These are phyloP conservation scores for Suillus bovinus DNA, from an alignment of 768 basidiomycete species.

Conservation along the genomic window DNA sequence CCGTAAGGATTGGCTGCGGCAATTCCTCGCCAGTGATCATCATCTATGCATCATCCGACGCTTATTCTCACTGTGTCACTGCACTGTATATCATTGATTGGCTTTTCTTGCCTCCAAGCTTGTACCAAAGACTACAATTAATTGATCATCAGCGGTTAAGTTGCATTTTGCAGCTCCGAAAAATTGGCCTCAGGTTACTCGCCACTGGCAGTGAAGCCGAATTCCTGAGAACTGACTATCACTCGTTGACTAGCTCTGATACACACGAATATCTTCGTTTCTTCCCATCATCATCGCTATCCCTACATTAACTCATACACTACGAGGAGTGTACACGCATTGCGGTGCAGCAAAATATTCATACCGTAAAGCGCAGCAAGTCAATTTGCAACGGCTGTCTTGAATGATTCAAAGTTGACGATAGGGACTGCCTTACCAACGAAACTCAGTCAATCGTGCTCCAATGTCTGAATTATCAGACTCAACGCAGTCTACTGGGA, in stretches of 20 bases:
- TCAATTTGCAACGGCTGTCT: background rate
- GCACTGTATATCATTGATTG: background rate
- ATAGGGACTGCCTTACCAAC: background rate
- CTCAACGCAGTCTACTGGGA: background rate
- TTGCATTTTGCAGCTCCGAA: constrained; percentile 1
- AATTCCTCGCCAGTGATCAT: background rate
- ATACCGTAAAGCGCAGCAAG: background rate
- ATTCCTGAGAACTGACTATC: constrained; percentile 3
- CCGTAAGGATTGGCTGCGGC: background rate
- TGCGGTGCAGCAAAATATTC: background rate
- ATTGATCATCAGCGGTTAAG: background rate
- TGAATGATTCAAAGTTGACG: background rate
- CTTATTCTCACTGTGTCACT: background rate
- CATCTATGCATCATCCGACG: background rate
- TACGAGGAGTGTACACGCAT: background rate
- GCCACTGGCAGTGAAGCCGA: background rate
- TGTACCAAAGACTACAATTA: background rate
- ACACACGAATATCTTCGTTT: constrained; percentile 6
- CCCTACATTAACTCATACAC: background rate
- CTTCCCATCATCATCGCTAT: constrained; percentile 1
- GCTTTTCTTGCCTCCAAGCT: background rate
- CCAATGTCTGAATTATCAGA: constrained; percentile 8
- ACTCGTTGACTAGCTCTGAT: background rate
- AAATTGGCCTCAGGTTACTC: background rate
- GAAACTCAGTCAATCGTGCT: constrained; percentile 2